Evolutionary conservation across 1,139 yeast genomes (phyloP).

Genomic region (Neolecta irregularis): DNA sequence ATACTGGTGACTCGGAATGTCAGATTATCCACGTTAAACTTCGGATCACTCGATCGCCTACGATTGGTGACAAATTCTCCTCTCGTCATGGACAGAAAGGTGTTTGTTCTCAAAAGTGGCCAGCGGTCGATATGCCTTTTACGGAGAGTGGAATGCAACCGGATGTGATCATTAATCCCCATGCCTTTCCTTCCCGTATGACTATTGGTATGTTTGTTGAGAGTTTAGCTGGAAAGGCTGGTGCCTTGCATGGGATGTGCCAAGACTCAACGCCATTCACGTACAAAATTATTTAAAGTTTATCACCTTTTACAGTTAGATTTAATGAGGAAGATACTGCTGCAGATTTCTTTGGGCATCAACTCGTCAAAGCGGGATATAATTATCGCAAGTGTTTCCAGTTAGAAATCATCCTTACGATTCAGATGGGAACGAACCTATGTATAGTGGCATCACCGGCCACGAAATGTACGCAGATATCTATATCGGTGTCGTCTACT

Average conservation of each 20-base stretch:
- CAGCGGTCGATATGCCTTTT: slow-evolving; percentile 91
- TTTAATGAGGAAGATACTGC: slow-evolving; percentile 88
- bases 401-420: too few species aligned
- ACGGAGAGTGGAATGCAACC: slow-evolving; percentile 93
- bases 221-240: slow-evolving; percentile 93
- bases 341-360: slow-evolving; percentile 94
- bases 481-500: slow-evolving; percentile 90
- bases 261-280: slow-evolving; percentile 77
- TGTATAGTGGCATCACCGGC: slow-evolving; percentile 98
- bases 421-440: slow-evolving; percentile 97
- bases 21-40: slow-evolving; percentile 79
- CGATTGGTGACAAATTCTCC: slow-evolving; percentile 95
- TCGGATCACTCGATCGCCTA: slow-evolving; percentile 80
- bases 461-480: slow-evolving; percentile 93
- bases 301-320: too few species aligned
- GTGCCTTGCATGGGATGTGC: slow-evolving; percentile 93
- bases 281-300: too few species aligned
- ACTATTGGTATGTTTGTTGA: slow-evolving; percentile 99
- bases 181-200: slow-evolving; percentile 99
- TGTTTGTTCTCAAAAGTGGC: slow-evolving; percentile 98
- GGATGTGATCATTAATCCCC: slow-evolving; percentile 93
- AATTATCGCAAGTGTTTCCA: too few species aligned
- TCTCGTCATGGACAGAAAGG: slow-evolving; percentile 99
- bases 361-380: slow-evolving; percentile 72
- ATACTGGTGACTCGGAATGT: slow-evolving; percentile 51